Evolutionary conservation across 306 rosid species (phyloP), one percentile per base, ranked within the genome.

Genomic region (Sesbania bispinosa): DNA sequence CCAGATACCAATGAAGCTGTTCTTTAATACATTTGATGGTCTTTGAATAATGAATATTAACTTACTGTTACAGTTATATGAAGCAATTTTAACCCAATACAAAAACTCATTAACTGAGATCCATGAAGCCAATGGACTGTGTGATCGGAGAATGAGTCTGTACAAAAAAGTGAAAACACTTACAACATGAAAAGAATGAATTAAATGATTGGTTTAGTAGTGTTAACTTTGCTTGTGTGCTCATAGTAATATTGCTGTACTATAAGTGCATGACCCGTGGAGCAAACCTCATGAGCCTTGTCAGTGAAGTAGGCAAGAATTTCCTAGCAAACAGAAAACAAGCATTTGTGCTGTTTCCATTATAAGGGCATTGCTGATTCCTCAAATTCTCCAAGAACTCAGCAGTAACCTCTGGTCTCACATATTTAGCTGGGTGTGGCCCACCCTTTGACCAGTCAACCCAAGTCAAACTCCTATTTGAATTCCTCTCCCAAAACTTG

Each of bases 391-490:
- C 58, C 81, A 91, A 61, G 4, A 85, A 62, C 43, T 57, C 88
- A 3, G 27, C 10, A 5, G 91, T 88, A 4, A 87, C 85, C 11
- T 88, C 91, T 0, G 67, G 52, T 52, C 83, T 80, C 26, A 62
- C 69, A 59, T 74, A 88, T 77, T 68, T 79, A 3, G 76, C 73
- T 0, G 98, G 98, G 68, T 92, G 98, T 0, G 82, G 73, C 13
- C 96, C 95, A 5, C 89, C 82, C 79, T 71, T 81, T 2, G 96
- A 86, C 92, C 94, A 92, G 24, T 92, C 90, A 19, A 81, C 92
- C 93, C 96, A 90, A 27, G 96, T 90, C 87, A 92, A 78, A 32
- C 85, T 88, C 82, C 89, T 79, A 4, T 89, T 86, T 0, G 96
- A 88, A 15, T 88, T 92, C 46, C 39, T 69, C 62, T 74, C 59